A percentile compares a stretch with the other conserved stretches of the same genome.
Conservation (phyloP, 2,329 filamentous ascomycete genomes). For the Knufia petricola region DNA sequence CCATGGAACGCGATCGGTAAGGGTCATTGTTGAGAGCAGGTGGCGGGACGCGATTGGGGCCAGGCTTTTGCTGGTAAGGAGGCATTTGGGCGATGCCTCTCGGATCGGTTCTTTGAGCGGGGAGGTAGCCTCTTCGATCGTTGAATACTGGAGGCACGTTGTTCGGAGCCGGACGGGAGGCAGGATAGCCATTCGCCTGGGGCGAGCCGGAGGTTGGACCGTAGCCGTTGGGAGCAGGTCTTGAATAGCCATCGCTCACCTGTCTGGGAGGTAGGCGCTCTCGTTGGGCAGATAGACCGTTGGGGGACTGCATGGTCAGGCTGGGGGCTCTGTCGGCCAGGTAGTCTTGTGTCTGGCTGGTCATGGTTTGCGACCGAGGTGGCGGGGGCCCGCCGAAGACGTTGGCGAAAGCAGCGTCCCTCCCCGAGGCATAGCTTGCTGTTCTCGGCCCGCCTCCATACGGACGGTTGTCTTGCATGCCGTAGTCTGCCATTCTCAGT, state of each 20-base stretch:
- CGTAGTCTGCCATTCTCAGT: slow-evolving; percentile 52
- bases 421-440: slow-evolving; percentile 51
- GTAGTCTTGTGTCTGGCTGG: slow-evolving; percentile 58
- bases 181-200: slow-evolving; percentile 18
- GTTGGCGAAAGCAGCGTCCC: slow-evolving; percentile 90
- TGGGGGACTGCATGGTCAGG: slow-evolving; percentile 50
- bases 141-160: slow-evolving; percentile 52
- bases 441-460: slow-evolving; percentile 36
- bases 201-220: slow-evolving; percentile 30
- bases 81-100: slow-evolving; percentile 31
- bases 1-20: slow-evolving; percentile 89
- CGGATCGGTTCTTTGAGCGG: slow-evolving; percentile 60
- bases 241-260: slow-evolving; percentile 35
- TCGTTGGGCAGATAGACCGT: slow-evolving; percentile 34
- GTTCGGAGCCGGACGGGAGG: slow-evolving; percentile 31
- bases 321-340: slow-evolving; percentile 66
- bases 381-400: slow-evolving; percentile 87
- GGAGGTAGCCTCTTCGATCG: slow-evolving; percentile 60
- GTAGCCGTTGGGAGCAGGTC: slow-evolving; percentile 32
- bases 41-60: slow-evolving; percentile 47
- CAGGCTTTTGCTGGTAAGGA: slow-evolving; percentile 50
- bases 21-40: slow-evolving; percentile 74
- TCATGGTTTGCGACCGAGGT: slow-evolving; percentile 90
- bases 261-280: slow-evolving; percentile 36
- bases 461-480: slow-evolving; percentile 52